Evolutionary conservation across 108 stramenopile species (phyloP).

Genomic region (Nannochloropsis salina): DNA sequence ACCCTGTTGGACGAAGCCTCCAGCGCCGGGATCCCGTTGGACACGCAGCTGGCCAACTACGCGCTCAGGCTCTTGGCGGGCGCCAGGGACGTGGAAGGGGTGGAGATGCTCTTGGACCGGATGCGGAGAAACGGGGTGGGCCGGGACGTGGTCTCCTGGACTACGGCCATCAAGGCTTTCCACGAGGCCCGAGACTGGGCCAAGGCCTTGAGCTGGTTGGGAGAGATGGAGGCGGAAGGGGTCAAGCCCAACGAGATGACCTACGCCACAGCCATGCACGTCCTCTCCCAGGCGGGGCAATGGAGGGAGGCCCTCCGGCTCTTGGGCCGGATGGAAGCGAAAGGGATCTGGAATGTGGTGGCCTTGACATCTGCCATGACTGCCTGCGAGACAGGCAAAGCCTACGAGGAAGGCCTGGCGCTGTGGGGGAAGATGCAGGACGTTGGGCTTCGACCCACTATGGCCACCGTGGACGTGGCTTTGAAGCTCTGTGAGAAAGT

Average conservation of each 20-base stretch:
- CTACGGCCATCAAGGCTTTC: background rate
- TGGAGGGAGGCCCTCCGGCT: background rate
- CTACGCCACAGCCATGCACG: background rate
- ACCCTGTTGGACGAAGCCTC: background rate
- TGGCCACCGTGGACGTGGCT: conserved; percentile 9
- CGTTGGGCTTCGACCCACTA: background rate
- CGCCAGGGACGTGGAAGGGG: background rate
- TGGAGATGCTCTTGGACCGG: background rate
- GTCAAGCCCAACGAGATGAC: background rate
- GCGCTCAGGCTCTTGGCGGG: background rate
- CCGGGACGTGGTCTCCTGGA: background rate
- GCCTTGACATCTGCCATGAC: background rate
- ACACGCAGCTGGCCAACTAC: background rate
- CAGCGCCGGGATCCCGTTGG: background rate
- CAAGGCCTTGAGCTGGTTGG: background rate
- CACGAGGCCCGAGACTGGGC: background rate
- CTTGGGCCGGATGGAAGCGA: background rate
- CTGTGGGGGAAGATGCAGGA: conserved; percentile 1
- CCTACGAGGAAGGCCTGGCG: conserved; percentile 12
- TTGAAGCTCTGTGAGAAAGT: conserved; percentile 11
- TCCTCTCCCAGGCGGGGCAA: conserved; percentile 11
- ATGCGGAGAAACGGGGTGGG: background rate
- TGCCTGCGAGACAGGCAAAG: background rate
- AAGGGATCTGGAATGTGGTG: background rate
- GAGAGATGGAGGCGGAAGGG: background rate